These are phyloP conservation scores for Fusarium cyanostomum DNA, from an alignment of 2,329 filamentous ascomycete species.

Conservation along the genomic window DNA sequence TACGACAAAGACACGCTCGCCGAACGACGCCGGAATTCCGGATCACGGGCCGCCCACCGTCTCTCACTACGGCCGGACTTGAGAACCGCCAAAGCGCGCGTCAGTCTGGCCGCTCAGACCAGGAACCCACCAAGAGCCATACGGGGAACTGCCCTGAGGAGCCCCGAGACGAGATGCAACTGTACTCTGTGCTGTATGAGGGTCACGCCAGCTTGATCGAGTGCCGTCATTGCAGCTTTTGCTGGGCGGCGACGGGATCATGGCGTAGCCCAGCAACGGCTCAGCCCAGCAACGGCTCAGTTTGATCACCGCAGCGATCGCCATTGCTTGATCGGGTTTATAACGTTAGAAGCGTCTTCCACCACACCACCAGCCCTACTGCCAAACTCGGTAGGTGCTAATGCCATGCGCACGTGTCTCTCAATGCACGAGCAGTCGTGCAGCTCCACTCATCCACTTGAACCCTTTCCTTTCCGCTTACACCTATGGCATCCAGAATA, in stretches of 20 bases:
- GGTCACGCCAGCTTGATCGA: slow-evolving; percentile 15
- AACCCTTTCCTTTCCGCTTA: too few relatives aligned
- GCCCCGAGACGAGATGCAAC: slow-evolving; percentile 36
- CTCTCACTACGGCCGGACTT: background rate
- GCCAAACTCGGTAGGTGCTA: slow-evolving; percentile 36
- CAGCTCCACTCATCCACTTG: slow-evolving; percentile 2
- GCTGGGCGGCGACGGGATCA: background rate
- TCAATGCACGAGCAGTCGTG: background rate
- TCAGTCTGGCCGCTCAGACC: too few relatives aligned
- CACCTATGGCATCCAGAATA: too few relatives aligned
- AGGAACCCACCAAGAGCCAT: too few relatives aligned
- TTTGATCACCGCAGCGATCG: too few relatives aligned
- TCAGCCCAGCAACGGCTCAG: too few relatives aligned
- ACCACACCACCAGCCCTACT: slow-evolving; percentile 15
- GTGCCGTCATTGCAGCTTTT: too few relatives aligned
- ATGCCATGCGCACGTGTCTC: slow-evolving; percentile 38
- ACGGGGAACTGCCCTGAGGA: slow-evolving; percentile 37
- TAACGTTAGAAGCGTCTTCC: too few relatives aligned
- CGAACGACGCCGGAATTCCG: slow-evolving; percentile 20
- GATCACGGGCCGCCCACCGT: slow-evolving; percentile 17
- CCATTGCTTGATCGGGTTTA: too few relatives aligned
- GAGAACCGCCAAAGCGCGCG: too few relatives aligned
- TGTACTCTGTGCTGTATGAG: background rate
- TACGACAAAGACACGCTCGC: background rate
- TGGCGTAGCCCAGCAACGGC: too few relatives aligned